Conservation (phyloP, 1,284 basidiomycete species). For the Ganoderma sinense region DNA sequence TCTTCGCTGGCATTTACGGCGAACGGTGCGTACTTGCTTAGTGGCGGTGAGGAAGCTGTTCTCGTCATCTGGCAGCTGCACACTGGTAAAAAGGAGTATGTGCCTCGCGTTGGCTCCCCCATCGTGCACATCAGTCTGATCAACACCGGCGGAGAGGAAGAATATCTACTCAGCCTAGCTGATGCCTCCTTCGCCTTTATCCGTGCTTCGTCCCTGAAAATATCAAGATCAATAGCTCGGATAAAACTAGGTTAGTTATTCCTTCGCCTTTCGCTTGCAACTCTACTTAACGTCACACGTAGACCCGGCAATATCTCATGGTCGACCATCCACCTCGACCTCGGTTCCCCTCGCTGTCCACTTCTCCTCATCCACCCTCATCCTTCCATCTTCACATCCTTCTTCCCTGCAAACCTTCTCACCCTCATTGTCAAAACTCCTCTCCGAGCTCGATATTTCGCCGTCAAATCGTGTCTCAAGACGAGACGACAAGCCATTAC, state of each 20-base stretch:
- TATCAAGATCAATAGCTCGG: conserved; percentile 79
- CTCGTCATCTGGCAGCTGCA: conserved; percentile 96
- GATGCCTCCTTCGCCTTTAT: conserved; percentile 90
- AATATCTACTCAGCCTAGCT: conserved; percentile 84
- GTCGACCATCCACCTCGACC: conserved; percentile 49
- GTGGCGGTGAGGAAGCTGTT: conserved; percentile 96
- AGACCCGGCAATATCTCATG: conserved; percentile 57
- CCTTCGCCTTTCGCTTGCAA: not conserved
- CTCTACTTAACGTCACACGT: conserved; percentile 10
- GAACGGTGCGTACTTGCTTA: conserved; percentile 93
- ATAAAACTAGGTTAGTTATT: conserved; percentile 77
- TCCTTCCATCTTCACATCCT: conserved; percentile 93
- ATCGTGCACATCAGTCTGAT: conserved; percentile 78
- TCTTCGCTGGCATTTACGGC: conserved; percentile 88
- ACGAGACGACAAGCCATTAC: conserved; percentile 81
- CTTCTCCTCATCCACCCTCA: conserved; percentile 72
- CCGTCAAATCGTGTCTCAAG: conserved; percentile 93
- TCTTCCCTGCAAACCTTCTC: conserved; percentile 95
- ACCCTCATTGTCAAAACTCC: conserved; percentile 71
- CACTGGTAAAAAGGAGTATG: conserved; percentile 86
- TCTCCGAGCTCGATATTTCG: conserved; percentile 92
- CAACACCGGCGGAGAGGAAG: conserved; percentile 70
- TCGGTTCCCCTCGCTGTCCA: conserved; percentile 77
- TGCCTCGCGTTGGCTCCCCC: conserved; percentile 92
- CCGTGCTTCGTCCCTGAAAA: conserved; percentile 74